phyloP scores from a whole-genome alignment of 1,284 basidiomycete genomes.

The Ceratobasidium papillatum region DNA sequence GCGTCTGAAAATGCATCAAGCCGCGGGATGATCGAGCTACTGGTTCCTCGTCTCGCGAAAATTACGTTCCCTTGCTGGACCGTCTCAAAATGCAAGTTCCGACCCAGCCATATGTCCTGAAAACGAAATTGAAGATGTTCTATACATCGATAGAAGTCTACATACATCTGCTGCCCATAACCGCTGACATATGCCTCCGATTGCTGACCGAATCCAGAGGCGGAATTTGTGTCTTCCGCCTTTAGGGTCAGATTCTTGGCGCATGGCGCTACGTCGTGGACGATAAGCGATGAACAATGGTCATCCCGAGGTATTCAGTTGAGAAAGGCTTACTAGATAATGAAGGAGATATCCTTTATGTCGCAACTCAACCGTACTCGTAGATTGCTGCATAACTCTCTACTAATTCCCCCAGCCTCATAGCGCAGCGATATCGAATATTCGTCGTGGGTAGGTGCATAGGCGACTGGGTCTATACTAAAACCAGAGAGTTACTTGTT shows the following conservation, averaged over 20 bases:
- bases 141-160: neutral
- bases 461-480: conserved; percentile 17
- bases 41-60: conserved; percentile 23
- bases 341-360: conserved; percentile 19
- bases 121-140: neutral
- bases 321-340: conserved; percentile 18
- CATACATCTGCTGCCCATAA: conserved; percentile 34
- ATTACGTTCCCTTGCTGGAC: conserved; percentile 34
- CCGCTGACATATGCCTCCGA: conserved; percentile 36
- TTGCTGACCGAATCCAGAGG: conserved; percentile 32
- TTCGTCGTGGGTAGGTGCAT: conserved; percentile 27
- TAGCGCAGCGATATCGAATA: conserved; percentile 23
- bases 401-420: conserved; percentile 9
- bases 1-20: conserved; percentile 27
- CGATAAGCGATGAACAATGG: neutral
- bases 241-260: conserved; percentile 32
- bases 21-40: neutral
- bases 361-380: conserved; percentile 23
- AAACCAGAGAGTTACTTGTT: neutral
- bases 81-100: conserved; percentile 1
- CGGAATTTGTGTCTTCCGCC: conserved; percentile 28
- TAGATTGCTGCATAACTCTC: conserved; percentile 19
- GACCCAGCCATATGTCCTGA: conserved; percentile 36
- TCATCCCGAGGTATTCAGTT: neutral
- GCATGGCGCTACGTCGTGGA: conserved; percentile 5